Evolutionary conservation across 148 eudicot genomes (phyloP), one percentile per base, ranked within the genome.

Genomic region (Chenopodium formosanum): DNA sequence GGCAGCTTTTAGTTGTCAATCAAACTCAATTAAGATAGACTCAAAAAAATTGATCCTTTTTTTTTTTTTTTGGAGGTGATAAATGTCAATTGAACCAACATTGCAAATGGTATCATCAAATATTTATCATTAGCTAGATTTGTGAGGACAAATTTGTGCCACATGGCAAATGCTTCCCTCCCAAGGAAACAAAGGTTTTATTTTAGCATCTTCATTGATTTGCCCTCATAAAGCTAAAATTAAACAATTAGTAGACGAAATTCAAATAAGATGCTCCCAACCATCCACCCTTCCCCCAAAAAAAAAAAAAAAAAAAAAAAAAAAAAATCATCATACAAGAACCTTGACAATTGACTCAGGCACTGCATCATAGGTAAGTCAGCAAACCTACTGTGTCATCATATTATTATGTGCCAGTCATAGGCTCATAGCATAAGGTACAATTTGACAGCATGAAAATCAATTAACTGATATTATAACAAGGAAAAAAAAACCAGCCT

Each of bases 1-100:
- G 9, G 50, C 79, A 79, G n/a, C 40, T 80, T 70, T 47, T 6
- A 69, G 40, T 62, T 79, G 66, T 44, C 70, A 31, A 47, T 46
- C 46, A 79, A 52, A 48, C 64, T 17, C 71, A 70, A 79, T 22
- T 58, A 69, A 68, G 23, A 79, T 53, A 22, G 25, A 71, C 14
- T 6, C 27, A 37, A 70, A 13, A 7, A 25, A 17, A 29, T 2
- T 67, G 4, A 11, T 25, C 0, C 29, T 12, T 27, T 60, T 60
- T 66, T 7, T 27, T 60, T 62, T 19, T 58, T 4, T 58, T 58
- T 3, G 23, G 23, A 23, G 29, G 17, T 70, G 71, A 68, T 68
- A 11, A 11, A 40, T 50, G 53, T 13, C 53, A 16, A 58, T 13
- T 58, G 20, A 58, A 58, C 13, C 73, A 70, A 32, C n/a, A 16